Conservation (phyloP, 371 early-diverging fungal species). For the Circinella umbellata region DNA sequence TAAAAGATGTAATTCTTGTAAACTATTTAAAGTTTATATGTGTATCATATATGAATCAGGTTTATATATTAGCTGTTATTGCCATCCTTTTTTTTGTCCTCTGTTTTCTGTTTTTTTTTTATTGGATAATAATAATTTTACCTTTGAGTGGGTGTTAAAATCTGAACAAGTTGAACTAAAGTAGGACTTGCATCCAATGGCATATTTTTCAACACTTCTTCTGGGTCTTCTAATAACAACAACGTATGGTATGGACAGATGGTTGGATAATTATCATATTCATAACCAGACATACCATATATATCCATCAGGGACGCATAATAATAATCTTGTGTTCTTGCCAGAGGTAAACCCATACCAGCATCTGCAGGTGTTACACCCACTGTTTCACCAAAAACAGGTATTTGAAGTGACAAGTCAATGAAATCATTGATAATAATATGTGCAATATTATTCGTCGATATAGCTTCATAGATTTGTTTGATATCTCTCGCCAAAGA, state of each 20-base stretch:
- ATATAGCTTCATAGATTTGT: conserved; percentile 66
- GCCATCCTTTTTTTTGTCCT: too few species aligned
- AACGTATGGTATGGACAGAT: conserved; percentile 89
- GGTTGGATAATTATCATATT: conserved; percentile 71
- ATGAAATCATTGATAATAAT: conserved; percentile 79
- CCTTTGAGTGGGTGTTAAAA: conserved; percentile 87
- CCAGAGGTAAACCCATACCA: conserved; percentile 11
- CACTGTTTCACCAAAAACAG: conserved; percentile 34
- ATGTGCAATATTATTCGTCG: conserved; percentile 61
- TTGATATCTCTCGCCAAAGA: conserved; percentile 65
- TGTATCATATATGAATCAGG: neutral
- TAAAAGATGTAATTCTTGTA: conserved; percentile 80
- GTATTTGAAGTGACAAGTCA: conserved; percentile 77
- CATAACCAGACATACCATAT: conserved; percentile 60
- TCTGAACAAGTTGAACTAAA: conserved; percentile 82
- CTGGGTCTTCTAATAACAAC: conserved; percentile 81
- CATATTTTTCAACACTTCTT: conserved; percentile 78
- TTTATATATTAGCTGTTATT: too few species aligned
- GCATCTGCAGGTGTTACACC: conserved; percentile 6
- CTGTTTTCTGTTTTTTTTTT: neutral
- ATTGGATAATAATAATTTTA: conserved; percentile 19
- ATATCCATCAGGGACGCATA: conserved; percentile 46
- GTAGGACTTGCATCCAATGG: conserved; percentile 87
- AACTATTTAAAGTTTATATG: conserved; percentile 31
- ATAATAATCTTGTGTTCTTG: conserved; percentile 24